phyloP scores from a whole-genome alignment of 805 yeast species.

The Nematodospora valgi region DNA sequence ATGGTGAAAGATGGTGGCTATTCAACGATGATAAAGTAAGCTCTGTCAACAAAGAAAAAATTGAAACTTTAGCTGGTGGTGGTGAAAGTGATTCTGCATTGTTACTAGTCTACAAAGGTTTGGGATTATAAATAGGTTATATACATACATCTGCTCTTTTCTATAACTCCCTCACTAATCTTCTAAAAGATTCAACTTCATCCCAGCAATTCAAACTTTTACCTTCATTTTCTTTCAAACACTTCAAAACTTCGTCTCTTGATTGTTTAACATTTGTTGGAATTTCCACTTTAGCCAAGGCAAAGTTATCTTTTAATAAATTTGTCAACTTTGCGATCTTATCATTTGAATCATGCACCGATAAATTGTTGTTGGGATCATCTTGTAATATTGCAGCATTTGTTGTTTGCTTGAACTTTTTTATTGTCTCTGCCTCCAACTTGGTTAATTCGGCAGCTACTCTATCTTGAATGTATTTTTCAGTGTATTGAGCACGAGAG shows the following conservation, averaged over 20 bases:
- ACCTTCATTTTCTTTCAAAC: conserved; percentile 61
- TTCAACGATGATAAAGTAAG: conserved; percentile 91
- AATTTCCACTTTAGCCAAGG: conserved; percentile 29
- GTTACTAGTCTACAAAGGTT: conserved; percentile 79
- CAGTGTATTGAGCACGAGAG: conserved; percentile 67
- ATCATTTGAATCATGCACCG: conserved; percentile 34
- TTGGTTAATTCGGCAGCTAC: conserved; percentile 55
- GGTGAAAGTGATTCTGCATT: conserved; percentile 97
- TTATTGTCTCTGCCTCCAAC: conserved; percentile 51
- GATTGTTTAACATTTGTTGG: conserved; percentile 41
- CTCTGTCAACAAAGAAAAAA: conserved; percentile 71
- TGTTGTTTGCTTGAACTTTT: conserved; percentile 49
- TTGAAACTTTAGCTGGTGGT: conserved; percentile 90
- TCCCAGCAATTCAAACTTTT: conserved; percentile 80
- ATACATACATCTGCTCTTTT: conserved; percentile 1
- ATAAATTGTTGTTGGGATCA: conserved; percentile 16
- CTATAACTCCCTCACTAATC: conserved; percentile 48
- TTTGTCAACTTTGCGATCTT: conserved; percentile 38
- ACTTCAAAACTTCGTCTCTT: conserved; percentile 50
- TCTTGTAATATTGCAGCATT: conserved; percentile 37
- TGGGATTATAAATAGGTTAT: conserved; percentile 45
- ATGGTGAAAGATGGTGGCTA: conserved; percentile 84
- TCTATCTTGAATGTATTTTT: conserved; percentile 62
- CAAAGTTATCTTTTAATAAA: conserved; percentile 31
- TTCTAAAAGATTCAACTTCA: conserved; percentile 67